These are phyloP conservation scores for Sequoia sempervirens DNA, from an alignment of 75 land plant genomes.

Conservation along the genomic window DNA sequence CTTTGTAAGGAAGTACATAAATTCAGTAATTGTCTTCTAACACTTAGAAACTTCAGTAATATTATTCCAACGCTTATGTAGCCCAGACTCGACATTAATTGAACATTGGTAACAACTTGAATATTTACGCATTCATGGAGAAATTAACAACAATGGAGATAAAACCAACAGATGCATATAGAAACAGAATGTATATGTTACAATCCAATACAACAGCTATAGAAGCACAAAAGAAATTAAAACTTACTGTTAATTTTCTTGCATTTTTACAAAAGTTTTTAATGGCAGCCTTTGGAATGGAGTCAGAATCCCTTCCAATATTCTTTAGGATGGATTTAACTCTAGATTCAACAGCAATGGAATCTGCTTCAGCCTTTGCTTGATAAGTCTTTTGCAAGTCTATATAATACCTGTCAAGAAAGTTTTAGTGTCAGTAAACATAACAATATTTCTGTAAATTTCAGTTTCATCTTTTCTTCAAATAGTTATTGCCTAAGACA, in stretches of 20 bases:
- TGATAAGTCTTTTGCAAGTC: slow-evolving; percentile 86
- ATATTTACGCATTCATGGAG: background rate
- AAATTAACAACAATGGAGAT: background rate
- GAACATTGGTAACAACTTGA: background rate
- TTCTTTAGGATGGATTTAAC: slow-evolving; percentile 64
- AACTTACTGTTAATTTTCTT: slow-evolving; percentile 71
- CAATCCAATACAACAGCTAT: background rate
- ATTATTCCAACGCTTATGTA: background rate
- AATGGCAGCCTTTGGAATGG: slow-evolving; percentile 63
- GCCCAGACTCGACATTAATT: background rate
- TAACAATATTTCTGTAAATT: background rate
- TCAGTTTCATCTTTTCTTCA: background rate
- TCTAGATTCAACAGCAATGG: slow-evolving; percentile 47
- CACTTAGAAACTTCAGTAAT: background rate
- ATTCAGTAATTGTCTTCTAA: no score
- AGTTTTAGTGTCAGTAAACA: background rate
- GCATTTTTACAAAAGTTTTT: slow-evolving; percentile 90
- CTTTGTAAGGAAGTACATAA: background rate
- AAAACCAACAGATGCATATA: background rate
- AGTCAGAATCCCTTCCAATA: slow-evolving; percentile 73
- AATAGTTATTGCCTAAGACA: background rate
- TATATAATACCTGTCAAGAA: slow-evolving; percentile 61
- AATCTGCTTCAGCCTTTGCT: slow-evolving; percentile 88
- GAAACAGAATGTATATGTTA: background rate
- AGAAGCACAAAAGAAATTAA: background rate